phyloP scores from a whole-genome alignment of 2,329 filamentous ascomycete genomes.

The Fusarium sp. region DNA sequence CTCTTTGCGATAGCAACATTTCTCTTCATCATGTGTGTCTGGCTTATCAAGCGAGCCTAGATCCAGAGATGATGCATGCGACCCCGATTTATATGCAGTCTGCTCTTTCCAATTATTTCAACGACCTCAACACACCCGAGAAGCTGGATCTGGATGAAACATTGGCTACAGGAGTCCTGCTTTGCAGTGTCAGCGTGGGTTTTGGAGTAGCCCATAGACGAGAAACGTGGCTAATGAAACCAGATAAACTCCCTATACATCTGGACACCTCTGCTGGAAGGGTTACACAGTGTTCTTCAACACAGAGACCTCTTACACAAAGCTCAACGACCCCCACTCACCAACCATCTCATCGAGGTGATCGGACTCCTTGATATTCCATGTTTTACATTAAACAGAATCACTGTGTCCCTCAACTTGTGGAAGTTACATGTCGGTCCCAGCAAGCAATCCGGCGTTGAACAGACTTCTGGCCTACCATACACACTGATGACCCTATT shows the following conservation, averaged over 20 bases:
- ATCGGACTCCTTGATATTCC: background rate
- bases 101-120: background rate
- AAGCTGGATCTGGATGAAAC: background rate
- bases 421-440: background rate
- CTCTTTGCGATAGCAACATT: background rate
- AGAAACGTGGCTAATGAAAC: background rate
- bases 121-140: background rate
- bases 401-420: background rate
- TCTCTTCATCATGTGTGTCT: background rate
- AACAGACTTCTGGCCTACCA: background rate
- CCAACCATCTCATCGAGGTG: background rate
- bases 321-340: background rate
- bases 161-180: background rate
- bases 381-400: background rate
- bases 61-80: background rate
- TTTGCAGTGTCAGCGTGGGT: background rate
- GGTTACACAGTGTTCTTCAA: background rate
- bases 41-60: background rate
- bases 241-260: background rate
- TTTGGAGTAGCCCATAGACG: background rate
- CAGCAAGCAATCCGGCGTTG: background rate
- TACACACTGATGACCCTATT: background rate
- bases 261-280: background rate
- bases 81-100: background rate
- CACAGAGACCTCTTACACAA: background rate